phyloP scores from a whole-genome alignment of 257 asterid species.

The Nicotiana paniculata region DNA sequence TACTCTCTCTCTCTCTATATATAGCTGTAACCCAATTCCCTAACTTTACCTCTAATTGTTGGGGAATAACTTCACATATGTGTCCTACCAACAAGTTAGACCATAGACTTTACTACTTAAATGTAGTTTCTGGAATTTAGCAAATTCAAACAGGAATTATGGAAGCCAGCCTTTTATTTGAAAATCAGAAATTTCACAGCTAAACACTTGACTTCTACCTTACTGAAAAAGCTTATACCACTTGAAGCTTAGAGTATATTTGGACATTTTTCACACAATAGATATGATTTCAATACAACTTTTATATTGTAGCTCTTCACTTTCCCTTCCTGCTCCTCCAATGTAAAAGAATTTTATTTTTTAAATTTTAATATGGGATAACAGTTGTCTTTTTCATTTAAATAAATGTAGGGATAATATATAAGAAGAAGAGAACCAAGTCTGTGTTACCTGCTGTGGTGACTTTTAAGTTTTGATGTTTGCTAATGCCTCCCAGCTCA shows the following conservation, averaged over 20 bases:
- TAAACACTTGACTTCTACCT: not conserved
- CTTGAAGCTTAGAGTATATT: too few relatives aligned
- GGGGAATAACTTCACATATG: not conserved
- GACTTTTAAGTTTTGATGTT: constrained; percentile 12
- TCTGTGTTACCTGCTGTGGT: constrained; percentile 13
- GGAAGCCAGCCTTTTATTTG: not conserved
- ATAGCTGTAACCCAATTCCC: too few relatives aligned
- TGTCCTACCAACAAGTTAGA: constrained; percentile 1
- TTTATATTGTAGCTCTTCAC: too few relatives aligned
- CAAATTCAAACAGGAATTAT: not conserved
- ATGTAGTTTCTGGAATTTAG: not conserved
- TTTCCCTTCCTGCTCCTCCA: too few relatives aligned
- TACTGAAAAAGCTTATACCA: not conserved
- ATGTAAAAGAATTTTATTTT: too few relatives aligned
- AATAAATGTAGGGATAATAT: not conserved
- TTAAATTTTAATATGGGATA: not conserved
- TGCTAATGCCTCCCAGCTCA: constrained; percentile 33
- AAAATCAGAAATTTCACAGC: not conserved
- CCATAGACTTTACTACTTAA: not conserved
- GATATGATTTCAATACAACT: too few relatives aligned
- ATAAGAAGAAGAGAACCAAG: not conserved
- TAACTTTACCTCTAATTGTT: not conserved
- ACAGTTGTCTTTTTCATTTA: not conserved
- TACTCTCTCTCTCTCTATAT: not conserved
- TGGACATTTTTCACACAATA: too few relatives aligned